Percentiles rank a stretch among this genome's conserved stretches.
phyloP scores from a whole-genome alignment of 2,329 filamentous ascomycete genomes.

The Pyrenophora teres region DNA sequence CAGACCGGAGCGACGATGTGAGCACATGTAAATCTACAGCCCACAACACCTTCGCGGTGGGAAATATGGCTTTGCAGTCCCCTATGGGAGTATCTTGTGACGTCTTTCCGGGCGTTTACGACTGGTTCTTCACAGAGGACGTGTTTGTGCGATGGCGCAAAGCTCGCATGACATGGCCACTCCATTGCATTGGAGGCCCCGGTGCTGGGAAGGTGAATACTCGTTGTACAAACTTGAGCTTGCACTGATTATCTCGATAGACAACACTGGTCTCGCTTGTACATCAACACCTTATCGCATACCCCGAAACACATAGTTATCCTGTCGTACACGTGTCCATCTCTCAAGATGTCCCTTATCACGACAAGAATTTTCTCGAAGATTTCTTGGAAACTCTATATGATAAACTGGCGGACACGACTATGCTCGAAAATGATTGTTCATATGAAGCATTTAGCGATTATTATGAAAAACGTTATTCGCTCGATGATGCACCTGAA shows the following conservation, averaged over 20 bases:
- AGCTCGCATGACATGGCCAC: constrained; percentile 15
- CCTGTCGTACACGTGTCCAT: neutral
- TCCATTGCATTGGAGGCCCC: constrained; percentile 26
- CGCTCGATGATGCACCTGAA: neutral
- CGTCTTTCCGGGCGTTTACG: constrained; percentile 17
- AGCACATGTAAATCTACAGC: too few relatives aligned
- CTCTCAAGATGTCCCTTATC: too few relatives aligned
- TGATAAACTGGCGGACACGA: neutral
- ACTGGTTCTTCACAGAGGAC: constrained; percentile 18
- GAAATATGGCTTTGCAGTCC: neutral
- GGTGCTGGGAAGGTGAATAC: constrained; percentile 24
- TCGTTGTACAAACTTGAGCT: neutral
- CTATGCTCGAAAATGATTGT: neutral
- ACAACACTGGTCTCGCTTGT: constrained; percentile 5
- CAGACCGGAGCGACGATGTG: too few relatives aligned
- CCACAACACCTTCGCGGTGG: too few relatives aligned
- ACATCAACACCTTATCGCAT: constrained; percentile 1
- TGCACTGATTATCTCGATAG: neutral
- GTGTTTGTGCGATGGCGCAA: constrained; percentile 16
- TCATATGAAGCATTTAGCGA: constrained; percentile 4
- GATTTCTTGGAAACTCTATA: constrained; percentile 15
- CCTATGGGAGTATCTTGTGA: constrained; percentile 15
- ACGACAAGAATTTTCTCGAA: constrained; percentile 8
- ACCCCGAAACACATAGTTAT: neutral
- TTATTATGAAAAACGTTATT: neutral